Conservation (phyloP, 306 rosid species). For the Lagenaria siceraria region DNA sequence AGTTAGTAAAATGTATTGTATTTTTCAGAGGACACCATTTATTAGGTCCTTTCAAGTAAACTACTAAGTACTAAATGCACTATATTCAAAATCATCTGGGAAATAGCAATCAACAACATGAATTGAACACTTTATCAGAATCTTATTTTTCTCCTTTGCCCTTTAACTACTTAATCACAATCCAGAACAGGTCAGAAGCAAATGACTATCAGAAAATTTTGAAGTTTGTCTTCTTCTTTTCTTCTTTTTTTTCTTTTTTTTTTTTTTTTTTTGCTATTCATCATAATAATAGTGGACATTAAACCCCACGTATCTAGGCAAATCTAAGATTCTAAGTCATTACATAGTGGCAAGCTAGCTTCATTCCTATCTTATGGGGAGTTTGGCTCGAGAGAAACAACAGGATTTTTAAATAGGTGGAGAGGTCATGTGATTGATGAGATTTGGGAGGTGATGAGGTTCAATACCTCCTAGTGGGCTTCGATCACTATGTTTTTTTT, state of each 20-base stretch:
- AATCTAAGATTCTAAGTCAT: not conserved
- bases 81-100: not conserved
- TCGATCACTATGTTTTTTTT: no score
- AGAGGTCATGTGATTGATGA: not conserved
- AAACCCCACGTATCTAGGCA: not conserved
- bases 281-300: not conserved
- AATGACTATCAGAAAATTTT: not conserved
- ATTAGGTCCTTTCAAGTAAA: not conserved
- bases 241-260: no score
- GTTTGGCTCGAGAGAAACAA: not conserved
- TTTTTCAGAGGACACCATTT: not conserved
- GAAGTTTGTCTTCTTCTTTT: not conserved
- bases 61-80: not conserved
- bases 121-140: not conserved
- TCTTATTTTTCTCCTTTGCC: not conserved
- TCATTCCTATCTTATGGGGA: not conserved
- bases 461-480: not conserved
- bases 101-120: not conserved
- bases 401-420: not conserved
- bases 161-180: not conserved
- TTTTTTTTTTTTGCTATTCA: not conserved
- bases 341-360: not conserved
- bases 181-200: not conserved
- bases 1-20: conserved; percentile 12
- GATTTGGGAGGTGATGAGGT: not conserved